Evolutionary conservation across 371 early-diverging fungal species (phyloP).

Genomic region (Encephalitozoon cuniculi): DNA sequence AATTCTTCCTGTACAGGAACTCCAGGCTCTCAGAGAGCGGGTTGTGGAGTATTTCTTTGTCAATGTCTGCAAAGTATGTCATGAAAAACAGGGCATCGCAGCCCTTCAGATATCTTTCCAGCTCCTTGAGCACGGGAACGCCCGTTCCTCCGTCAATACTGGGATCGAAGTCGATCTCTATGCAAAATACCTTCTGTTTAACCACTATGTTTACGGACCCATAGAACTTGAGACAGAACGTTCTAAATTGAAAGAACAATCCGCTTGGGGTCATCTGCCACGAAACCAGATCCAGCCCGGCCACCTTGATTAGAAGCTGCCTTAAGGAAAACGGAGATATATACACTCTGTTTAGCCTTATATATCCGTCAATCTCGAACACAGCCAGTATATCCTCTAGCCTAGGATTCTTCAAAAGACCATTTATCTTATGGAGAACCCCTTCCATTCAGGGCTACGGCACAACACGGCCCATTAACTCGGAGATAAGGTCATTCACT

Average conservation of each 20-base stretch:
- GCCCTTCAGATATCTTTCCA: slow-evolving; percentile 49
- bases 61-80: slow-evolving; percentile 38
- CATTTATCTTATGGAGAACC: slow-evolving; percentile 11
- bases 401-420: slow-evolving; percentile 30
- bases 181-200: slow-evolving; percentile 31
- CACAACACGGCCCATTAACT: not conserved
- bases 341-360: slow-evolving; percentile 51
- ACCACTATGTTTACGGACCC: slow-evolving; percentile 13
- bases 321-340: slow-evolving; percentile 43
- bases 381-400: slow-evolving; percentile 4
- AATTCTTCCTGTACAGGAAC: slow-evolving; percentile 42
- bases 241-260: slow-evolving; percentile 33
- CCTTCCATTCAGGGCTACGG: slow-evolving; percentile 10
- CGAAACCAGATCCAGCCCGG: slow-evolving; percentile 17
- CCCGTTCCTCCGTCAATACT: slow-evolving; percentile 18
- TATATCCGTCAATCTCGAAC: slow-evolving; percentile 44
- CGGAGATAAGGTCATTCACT: not conserved
- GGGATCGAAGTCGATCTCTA: slow-evolving; percentile 55
- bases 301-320: slow-evolving; percentile 24
- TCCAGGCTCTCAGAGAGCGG: slow-evolving; percentile 34
- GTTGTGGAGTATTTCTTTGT: slow-evolving; percentile 41
- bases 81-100: slow-evolving; percentile 55
- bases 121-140: slow-evolving; percentile 24
- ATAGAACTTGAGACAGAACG: slow-evolving; percentile 25
- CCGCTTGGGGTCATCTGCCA: slow-evolving; percentile 28